Evolutionary conservation across 2,329 filamentous ascomycete species (phyloP), one percentile per base, ranked within the genome.

Genomic region (Aspergillus candidus): DNA sequence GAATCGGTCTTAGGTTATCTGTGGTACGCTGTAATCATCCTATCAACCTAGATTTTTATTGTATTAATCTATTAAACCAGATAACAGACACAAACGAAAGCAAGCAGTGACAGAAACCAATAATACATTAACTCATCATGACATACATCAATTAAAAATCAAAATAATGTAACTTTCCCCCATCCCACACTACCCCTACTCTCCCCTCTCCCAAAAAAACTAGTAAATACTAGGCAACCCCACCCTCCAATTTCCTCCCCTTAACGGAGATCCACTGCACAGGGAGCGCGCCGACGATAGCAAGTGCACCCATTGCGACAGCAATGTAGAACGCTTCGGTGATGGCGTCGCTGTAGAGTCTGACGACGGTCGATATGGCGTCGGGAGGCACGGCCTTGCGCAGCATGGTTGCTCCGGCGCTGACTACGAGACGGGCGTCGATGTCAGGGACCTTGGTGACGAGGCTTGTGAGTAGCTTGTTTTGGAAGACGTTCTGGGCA

Each of bases 201-300:
- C 22, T 27, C 22, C 7, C 6, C 7, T 7, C 3, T 2, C 3
- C 22, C 22, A 2, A 27, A 27, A n/a, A 31, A 29, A 27, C 43
- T 17, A 38, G 27, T 36, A 35, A 31, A 32, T 22, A 37, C 44
- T 38, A 37, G 22, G 40, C 54, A 7, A 53, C 36, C 7, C 41
- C 31, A 41, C 54, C 42, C n/a, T 62, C 57, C 35, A 63, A 40
- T 27, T 58, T 61, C 43, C 55, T 63, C 4, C 60, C 62, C 51
- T 67, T 70, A 18, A 71, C 63, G 4, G 61, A 68, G 41, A 66
- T 57, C 68, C 68, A 71, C 47, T 70, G 60, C 11, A 71, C 50
- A 29, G 60, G 62, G 18, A 67, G 47, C 1, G 63, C 59, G 0
- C 60, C 63, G 30, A 69, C 33, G 4, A 66, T 47, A 3, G 57